A percentile compares a stretch with the other conserved stretches of the same genome.
Conservation (phyloP, 2,329 filamentous ascomycete genomes). For the Diaporthe vexans region DNA sequence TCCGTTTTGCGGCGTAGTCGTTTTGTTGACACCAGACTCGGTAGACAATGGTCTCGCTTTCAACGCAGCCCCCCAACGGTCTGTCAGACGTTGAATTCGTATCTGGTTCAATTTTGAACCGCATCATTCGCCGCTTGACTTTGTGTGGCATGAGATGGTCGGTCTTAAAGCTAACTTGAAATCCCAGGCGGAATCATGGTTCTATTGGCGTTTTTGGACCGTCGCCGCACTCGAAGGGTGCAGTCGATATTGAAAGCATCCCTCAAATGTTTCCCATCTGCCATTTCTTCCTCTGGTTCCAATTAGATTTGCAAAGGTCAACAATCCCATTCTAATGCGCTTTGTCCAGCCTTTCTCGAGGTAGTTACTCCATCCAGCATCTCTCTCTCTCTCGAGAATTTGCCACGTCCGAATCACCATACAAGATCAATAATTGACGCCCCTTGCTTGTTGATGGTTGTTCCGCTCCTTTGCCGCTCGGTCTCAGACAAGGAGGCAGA, state of each 20-base stretch:
- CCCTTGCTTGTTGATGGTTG: neutral
- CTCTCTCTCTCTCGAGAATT: neutral
- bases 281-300: neutral
- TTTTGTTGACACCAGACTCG: neutral
- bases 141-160: neutral
- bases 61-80: neutral
- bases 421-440: neutral
- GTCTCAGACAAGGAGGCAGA: neutral
- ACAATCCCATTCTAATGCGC: neutral
- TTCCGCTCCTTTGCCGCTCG: neutral
- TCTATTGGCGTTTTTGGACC: too few relatives aligned
- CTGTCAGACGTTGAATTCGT: neutral
- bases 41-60: neutral
- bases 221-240: too few relatives aligned
- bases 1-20: neutral
- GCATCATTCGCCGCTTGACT: neutral
- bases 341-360: neutral
- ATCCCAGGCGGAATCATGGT: neutral
- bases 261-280: too few relatives aligned
- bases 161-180: neutral
- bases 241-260: neutral
- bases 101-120: neutral
- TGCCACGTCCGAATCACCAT: neutral
- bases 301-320: neutral
- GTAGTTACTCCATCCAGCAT: neutral